Conservation (phyloP, 2,329 filamentous ascomycete genomes). For the Fusarium avenaceum region DNA sequence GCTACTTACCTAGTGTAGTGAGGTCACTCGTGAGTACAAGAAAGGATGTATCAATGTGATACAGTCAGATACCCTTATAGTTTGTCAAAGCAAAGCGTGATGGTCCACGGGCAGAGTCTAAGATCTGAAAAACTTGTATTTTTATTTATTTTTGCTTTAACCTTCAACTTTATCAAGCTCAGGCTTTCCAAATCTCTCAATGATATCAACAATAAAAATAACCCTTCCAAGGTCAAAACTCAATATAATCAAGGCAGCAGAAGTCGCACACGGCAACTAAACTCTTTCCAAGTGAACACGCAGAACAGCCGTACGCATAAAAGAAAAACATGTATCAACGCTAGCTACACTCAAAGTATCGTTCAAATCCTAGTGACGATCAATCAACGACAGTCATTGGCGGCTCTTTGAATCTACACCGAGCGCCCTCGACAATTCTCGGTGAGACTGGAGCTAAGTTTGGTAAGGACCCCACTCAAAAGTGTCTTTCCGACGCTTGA, state of each 20-base stretch:
- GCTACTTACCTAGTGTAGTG: not conserved
- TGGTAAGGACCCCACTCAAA: slow-evolving; percentile 30
- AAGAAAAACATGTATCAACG: not conserved
- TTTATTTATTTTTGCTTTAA: no score
- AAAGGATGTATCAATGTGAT: not conserved
- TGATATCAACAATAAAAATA: no score
- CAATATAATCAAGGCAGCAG: no score
- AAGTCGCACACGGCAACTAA: no score
- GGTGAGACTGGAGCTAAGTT: slow-evolving; percentile 13
- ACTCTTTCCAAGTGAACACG: no score
- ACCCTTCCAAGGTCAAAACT: no score
- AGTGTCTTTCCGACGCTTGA: slow-evolving; percentile 38
- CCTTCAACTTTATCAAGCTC: no score
- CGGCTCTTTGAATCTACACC: slow-evolving; percentile 4
- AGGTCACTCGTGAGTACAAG: not conserved
- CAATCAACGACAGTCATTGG: not conserved
- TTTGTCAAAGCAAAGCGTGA: not conserved
- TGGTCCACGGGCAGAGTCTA: not conserved
- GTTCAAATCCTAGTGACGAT: not conserved
- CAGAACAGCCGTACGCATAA: no score
- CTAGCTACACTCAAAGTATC: no score
- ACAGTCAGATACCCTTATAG: not conserved
- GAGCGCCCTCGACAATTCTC: slow-evolving; percentile 2
- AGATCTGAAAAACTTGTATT: no score
- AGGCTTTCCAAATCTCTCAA: no score